Evolutionary conservation across 148 eudicot genomes (phyloP).

Genomic region (Dianthus caryophyllus): DNA sequence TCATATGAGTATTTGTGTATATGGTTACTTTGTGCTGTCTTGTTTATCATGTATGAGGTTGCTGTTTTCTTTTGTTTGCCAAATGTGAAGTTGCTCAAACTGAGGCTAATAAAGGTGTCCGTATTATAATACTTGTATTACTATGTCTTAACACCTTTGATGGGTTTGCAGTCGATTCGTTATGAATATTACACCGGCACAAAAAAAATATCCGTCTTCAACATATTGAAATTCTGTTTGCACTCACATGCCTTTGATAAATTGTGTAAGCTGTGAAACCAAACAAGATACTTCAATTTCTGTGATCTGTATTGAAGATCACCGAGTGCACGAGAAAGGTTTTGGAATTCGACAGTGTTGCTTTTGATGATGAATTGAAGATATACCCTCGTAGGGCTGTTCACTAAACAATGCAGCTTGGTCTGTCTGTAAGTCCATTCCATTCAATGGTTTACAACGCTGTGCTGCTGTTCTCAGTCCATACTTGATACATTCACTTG

Average conservation of each 20-base stretch:
- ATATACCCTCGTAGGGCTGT: conserved; percentile 80
- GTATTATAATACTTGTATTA: neutral
- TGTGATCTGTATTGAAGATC: no score
- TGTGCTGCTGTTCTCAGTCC: conserved; percentile 61
- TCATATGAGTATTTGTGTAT: no score
- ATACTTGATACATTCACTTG: conserved; percentile 49
- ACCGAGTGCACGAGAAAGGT: no score
- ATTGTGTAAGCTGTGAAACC: conserved; percentile 9
- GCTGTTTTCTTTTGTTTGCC: neutral
- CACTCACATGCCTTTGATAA: neutral
- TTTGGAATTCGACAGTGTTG: no score
- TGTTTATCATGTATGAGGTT: neutral
- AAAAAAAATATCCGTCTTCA: neutral
- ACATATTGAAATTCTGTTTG: neutral
- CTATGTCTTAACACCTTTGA: neutral
- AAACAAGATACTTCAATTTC: neutral
- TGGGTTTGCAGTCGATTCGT: neutral
- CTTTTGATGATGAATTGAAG: conserved; percentile 11
- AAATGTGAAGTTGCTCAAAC: neutral
- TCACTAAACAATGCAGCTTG: conserved; percentile 79
- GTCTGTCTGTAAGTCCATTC: conserved; percentile 72
- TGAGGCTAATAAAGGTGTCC: neutral
- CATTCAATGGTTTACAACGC: conserved; percentile 87
- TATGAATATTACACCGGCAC: no score
- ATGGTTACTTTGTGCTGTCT: neutral